These are phyloP conservation scores for Millerago galiae DNA, from an alignment of 805 yeast species.

Conservation along the genomic window DNA sequence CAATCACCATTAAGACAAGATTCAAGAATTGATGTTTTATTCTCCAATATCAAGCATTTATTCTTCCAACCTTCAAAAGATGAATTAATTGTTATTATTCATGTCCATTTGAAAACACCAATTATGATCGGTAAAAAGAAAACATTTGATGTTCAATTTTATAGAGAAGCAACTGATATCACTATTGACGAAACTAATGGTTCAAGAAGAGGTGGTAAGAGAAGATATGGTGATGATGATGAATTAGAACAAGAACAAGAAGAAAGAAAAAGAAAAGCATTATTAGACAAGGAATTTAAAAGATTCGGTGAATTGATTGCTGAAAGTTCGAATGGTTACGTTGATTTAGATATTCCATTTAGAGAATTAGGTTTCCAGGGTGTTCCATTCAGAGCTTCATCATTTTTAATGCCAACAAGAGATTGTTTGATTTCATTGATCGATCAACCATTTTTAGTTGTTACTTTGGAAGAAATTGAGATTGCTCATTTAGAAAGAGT, in stretches of 20 bases:
- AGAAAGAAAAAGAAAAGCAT: conserved; percentile 86
- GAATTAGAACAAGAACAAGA: conserved; percentile 98
- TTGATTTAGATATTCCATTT: conserved; percentile 91
- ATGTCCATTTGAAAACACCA: conserved; percentile 87
- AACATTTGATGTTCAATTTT: conserved; percentile 91
- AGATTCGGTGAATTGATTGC: conserved; percentile 85
- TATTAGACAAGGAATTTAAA: conserved; percentile 87
- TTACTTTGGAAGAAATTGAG: conserved; percentile 87
- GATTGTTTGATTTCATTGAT: conserved; percentile 91
- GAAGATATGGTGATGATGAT: conserved; percentile 96
- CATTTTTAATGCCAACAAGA: conserved; percentile 92
- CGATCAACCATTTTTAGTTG: conserved; percentile 92
- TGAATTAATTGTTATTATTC: conserved; percentile 87
- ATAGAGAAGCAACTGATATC: conserved; percentile 94
- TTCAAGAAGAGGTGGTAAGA: conserved; percentile 64
- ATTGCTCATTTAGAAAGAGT: conserved; percentile 95
- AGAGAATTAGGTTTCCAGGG: conserved; percentile 96
- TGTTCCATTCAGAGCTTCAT: conserved; percentile 93
- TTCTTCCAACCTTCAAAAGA: conserved; percentile 96
- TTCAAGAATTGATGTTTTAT: conserved; percentile 80
- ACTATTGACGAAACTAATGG: conserved; percentile 97
- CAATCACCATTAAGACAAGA: conserved; percentile 82
- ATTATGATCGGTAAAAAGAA: conserved; percentile 94
- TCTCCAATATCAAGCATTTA: conserved; percentile 85
- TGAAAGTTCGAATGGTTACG: conserved; percentile 74